These are phyloP conservation scores for Flaveria brownii DNA, from an alignment of 129 eudicot species.

Conservation along the genomic window DNA sequence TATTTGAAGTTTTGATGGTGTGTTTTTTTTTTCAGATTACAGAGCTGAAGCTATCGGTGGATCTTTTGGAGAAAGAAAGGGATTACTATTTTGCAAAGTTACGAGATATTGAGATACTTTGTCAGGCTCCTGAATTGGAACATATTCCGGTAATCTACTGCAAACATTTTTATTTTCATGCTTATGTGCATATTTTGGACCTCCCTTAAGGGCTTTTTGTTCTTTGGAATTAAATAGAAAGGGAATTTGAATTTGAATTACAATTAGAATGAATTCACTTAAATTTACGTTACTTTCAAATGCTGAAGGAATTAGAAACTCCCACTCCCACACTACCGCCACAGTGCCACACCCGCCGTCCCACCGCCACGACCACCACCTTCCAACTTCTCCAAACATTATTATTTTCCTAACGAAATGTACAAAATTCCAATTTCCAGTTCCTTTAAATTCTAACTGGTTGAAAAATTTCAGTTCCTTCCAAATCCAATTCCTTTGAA, in stretches of 20 bases:
- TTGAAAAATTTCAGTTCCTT: not conserved
- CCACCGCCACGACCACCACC: no score
- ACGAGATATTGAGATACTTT: conserved; percentile 80
- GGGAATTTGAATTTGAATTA: no score
- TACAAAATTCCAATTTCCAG: not conserved
- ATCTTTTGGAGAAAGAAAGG: conserved; percentile 80
- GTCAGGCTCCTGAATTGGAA: conserved; percentile 77
- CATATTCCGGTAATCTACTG: conserved; percentile 54
- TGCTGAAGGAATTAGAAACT: no score
- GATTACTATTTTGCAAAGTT: conserved; percentile 87
- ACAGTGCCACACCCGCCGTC: no score
- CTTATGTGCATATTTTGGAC: conserved; percentile 8
- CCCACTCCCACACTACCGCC: no score
- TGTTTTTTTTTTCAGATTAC: conserved; percentile 52
- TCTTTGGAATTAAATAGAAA: no score
- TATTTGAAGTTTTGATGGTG: conserved; percentile 1
- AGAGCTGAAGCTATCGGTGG: conserved; percentile 79
- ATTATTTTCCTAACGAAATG: no score
- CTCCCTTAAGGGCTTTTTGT: not conserved
- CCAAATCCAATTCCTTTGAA: not conserved
- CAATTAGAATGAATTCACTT: no score
- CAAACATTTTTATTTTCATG: not conserved
- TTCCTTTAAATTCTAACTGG: not conserved
- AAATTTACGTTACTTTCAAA: no score
- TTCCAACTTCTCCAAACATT: no score